Conservation (phyloP, 805 yeast species). For the Brettanomyces anomalus region DNA sequence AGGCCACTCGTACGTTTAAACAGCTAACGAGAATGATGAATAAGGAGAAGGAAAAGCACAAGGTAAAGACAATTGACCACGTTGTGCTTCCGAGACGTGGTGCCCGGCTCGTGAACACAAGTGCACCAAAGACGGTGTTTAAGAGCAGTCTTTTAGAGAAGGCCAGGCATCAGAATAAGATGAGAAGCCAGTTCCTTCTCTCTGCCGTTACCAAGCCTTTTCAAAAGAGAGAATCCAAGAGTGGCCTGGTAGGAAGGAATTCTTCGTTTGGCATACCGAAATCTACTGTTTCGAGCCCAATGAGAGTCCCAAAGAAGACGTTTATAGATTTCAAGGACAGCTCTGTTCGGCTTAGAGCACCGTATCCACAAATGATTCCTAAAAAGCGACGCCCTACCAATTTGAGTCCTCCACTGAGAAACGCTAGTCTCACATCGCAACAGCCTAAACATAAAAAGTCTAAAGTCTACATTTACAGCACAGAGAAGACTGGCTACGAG, state of each 20-base stretch:
- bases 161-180: constrained; percentile 22
- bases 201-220: neutral
- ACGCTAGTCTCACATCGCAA: no score
- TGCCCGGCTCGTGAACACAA: neutral
- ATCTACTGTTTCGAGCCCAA: neutral
- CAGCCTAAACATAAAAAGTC: constrained; percentile 3
- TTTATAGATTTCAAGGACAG: neutral
- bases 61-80: constrained; percentile 27
- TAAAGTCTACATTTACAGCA: constrained; percentile 7
- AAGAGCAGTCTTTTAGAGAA: constrained; percentile 23
- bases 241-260: no score
- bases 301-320: neutral
- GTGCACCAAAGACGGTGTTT: constrained; percentile 6
- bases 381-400: neutral
- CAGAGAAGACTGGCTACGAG: no score
- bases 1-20: constrained; percentile 37
- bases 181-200: constrained; percentile 13
- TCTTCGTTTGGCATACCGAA: neutral
- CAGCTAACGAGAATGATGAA: constrained; percentile 31
- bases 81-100: constrained; percentile 13
- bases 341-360: neutral
- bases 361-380: neutral
- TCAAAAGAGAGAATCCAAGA: neutral
- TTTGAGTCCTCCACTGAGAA: no score
- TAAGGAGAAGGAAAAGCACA: constrained; percentile 31